Conservation (phyloP, 305 asterid genomes). For the Withania somnifera region DNA sequence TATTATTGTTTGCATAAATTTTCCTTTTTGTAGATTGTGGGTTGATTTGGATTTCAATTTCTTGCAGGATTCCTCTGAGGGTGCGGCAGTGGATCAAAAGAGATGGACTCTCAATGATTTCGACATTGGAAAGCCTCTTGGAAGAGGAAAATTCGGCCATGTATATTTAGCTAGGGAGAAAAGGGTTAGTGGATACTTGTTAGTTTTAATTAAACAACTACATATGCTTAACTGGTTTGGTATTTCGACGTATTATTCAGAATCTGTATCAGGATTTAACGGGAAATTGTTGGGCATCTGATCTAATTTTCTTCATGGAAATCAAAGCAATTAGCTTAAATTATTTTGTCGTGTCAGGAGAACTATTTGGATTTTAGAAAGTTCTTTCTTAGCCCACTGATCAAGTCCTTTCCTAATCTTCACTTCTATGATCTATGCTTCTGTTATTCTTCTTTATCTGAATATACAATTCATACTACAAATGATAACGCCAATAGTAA, state of each 20-base stretch:
- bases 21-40: not conserved
- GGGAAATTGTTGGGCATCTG: not conserved
- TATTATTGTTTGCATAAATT: not conserved
- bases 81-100: slow-evolving; percentile 46
- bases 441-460: not conserved
- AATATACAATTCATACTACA: not conserved
- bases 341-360: not conserved
- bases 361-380: not conserved
- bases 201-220: not conserved
- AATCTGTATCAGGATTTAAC: no score
- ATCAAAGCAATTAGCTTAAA: not conserved
- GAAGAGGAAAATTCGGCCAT: slow-evolving; percentile 92
- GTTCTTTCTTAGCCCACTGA: not conserved
- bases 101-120: slow-evolving; percentile 77
- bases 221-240: not conserved
- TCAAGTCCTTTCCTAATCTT: not conserved
- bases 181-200: slow-evolving; percentile 30
- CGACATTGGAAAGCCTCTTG: slow-evolving; percentile 91
- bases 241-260: not conserved
- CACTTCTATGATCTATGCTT: no score
- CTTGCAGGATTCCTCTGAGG: slow-evolving; percentile 46
- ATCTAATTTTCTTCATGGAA: not conserved
- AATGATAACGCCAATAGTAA: not conserved
- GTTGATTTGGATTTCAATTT: not conserved
- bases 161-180: slow-evolving; percentile 88